Conservation (phyloP, 176 grass and related monocot species). For the Phyllostachys edulis region DNA sequence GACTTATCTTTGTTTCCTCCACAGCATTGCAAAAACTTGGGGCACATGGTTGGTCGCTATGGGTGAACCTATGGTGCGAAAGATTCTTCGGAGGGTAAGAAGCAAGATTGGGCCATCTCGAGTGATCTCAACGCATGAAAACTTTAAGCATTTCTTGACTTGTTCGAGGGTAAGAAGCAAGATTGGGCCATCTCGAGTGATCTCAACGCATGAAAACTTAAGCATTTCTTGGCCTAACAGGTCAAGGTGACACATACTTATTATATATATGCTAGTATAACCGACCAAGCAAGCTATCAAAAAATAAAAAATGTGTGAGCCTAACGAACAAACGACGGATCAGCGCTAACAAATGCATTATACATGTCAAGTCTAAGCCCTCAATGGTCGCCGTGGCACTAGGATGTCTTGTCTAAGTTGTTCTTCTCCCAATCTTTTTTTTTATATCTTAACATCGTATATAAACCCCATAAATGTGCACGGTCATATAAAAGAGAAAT, state of each 20-base stretch:
- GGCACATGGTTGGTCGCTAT: too few species aligned
- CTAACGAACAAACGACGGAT: background rate
- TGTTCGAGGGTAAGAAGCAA: too few species aligned
- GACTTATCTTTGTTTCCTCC: background rate
- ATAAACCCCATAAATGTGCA: background rate
- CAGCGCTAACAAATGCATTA: background rate
- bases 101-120: background rate
- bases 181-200: background rate
- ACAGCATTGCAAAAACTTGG: background rate
- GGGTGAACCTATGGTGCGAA: too few species aligned
- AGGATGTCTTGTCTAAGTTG: background rate
- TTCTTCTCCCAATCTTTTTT: background rate
- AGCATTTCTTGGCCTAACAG: constrained; percentile 1
- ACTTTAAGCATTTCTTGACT: constrained; percentile 3
- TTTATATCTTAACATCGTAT: background rate
- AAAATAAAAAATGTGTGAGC: background rate
- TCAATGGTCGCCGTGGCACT: background rate
- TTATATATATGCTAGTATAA: background rate
- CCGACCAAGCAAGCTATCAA: background rate
- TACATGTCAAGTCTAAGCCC: background rate
- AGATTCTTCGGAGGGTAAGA: too few species aligned
- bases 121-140: background rate
- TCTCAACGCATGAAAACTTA: background rate
- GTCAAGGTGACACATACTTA: background rate
- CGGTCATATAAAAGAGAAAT: background rate